Evolutionary conservation across 805 yeast species (phyloP).

Genomic region (Kluyveromyces starmeri): DNA sequence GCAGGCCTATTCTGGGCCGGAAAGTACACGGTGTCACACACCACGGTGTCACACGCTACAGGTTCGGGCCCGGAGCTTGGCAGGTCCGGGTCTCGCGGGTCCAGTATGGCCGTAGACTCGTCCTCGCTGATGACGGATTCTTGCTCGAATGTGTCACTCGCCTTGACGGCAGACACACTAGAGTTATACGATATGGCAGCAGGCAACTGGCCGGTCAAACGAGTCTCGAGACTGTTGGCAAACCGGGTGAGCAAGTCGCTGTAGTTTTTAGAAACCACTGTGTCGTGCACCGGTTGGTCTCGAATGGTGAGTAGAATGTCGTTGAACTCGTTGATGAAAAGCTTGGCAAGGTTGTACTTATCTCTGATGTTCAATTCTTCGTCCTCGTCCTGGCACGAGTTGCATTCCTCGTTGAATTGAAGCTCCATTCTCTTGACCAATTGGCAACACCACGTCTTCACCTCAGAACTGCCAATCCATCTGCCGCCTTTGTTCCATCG

Average conservation of each 20-base stretch:
- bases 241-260: neutral
- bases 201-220: neutral
- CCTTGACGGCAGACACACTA: too few relatives aligned
- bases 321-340: conserved; percentile 8
- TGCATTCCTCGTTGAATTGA: neutral
- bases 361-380: conserved; percentile 1
- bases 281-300: neutral
- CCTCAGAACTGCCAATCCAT: neutral
- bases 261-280: neutral
- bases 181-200: too few relatives aligned
- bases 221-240: conserved; percentile 4
- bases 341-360: conserved; percentile 8
- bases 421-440: neutral
- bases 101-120: too few relatives aligned
- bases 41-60: too few relatives aligned
- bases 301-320: conserved; percentile 4
- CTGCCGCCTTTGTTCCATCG: neutral
- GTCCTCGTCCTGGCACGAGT: neutral
- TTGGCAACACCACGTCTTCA: conserved; percentile 1
- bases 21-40: too few relatives aligned
- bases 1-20: too few relatives aligned
- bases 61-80: too few relatives aligned
- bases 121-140: too few relatives aligned
- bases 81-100: too few relatives aligned
- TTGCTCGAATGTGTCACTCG: too few relatives aligned